phyloP scores from a whole-genome alignment of 2,329 filamentous ascomycete species.

The Fusarium mangiferae region DNA sequence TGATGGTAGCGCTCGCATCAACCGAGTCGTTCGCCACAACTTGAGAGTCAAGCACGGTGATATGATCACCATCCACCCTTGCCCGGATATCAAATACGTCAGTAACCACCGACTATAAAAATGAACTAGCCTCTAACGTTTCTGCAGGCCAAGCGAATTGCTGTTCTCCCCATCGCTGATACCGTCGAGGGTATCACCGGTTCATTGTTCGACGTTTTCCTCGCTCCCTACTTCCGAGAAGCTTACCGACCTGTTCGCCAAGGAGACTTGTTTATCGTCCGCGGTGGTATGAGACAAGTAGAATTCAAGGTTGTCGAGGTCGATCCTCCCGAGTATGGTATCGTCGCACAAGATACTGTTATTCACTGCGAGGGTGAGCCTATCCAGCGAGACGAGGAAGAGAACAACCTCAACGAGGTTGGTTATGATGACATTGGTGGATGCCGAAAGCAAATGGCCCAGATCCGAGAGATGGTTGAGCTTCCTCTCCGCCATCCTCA shows the following conservation, averaged over 20 bases:
- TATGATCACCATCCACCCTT: slow-evolving; percentile 95
- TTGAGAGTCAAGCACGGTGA: slow-evolving; percentile 98
- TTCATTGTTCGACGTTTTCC: slow-evolving; percentile 98
- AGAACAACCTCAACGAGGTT: slow-evolving; percentile 99
- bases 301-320: slow-evolving; percentile 99
- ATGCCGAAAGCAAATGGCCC: slow-evolving; percentile 99
- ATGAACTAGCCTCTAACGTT: slow-evolving; percentile 11
- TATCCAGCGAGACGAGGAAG: slow-evolving; percentile 98
- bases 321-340: slow-evolving; percentile 97
- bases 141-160: slow-evolving; percentile 92
- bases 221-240: slow-evolving; percentile 99
- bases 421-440: slow-evolving; percentile 99
- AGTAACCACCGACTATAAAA: slow-evolving; percentile 53
- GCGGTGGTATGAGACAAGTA: slow-evolving; percentile 98
- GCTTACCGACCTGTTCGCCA: slow-evolving; percentile 97
- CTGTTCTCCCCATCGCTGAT: slow-evolving; percentile 96
- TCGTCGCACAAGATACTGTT: slow-evolving; percentile 97
- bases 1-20: slow-evolving; percentile 96
- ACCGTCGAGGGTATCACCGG: slow-evolving; percentile 98
- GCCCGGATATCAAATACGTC: slow-evolving; percentile 99
- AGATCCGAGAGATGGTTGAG: slow-evolving; percentile 98
- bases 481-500: slow-evolving; percentile 95
- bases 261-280: slow-evolving; percentile 96
- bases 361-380: slow-evolving; percentile 94
- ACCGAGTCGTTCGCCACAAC: slow-evolving; percentile 98